Evolutionary conservation across 331 rosid genomes (phyloP).

Genomic region (Spiraea crenata): DNA sequence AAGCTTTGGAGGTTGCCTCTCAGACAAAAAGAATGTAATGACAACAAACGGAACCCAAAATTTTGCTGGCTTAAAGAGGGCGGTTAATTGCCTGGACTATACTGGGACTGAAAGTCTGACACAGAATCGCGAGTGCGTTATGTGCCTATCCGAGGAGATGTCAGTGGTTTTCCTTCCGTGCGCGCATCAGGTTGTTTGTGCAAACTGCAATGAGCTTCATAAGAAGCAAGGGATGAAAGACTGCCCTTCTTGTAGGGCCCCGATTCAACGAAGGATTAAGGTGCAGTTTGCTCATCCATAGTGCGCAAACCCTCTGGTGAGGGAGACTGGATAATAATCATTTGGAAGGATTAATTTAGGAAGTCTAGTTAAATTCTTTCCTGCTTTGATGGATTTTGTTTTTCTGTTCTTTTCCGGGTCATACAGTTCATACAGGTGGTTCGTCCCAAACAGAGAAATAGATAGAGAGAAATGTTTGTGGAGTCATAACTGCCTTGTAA

Average conservation of each 20-base stretch:
- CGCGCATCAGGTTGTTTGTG: slow-evolving; percentile 62
- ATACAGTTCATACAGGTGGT: slow-evolving; percentile 1
- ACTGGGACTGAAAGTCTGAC: slow-evolving; percentile 29
- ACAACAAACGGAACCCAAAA: slow-evolving; percentile 25
- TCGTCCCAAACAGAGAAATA: not conserved
- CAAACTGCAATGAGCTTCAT: slow-evolving; percentile 58
- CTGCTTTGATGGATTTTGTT: slow-evolving; percentile 10
- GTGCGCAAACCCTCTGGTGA: not conserved
- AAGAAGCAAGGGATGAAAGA: slow-evolving; percentile 66
- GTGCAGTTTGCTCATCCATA: slow-evolving; percentile 34
- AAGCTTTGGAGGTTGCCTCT: slow-evolving; percentile 20
- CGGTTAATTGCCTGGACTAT: slow-evolving; percentile 17
- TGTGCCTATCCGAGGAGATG: slow-evolving; percentile 68
- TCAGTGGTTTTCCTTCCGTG: slow-evolving; percentile 67
- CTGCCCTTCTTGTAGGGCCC: slow-evolving; percentile 67
- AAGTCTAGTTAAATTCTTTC: not conserved
- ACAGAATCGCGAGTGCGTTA: slow-evolving; percentile 63
- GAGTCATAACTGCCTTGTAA: slow-evolving; percentile 14
- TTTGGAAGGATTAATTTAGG: not conserved
- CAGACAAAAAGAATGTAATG: slow-evolving; percentile 20
- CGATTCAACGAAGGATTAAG: slow-evolving; percentile 44
- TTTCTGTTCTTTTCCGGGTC: not conserved
- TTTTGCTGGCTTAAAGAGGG: slow-evolving; percentile 14
- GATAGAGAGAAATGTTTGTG: slow-evolving; percentile 14
- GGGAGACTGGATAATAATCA: not conserved